A percentile compares a stretch with the other conserved stretches of the same genome.
These are phyloP conservation scores for Suillus clintonianus DNA, from an alignment of 768 basidiomycete species.

Conservation along the genomic window DNA sequence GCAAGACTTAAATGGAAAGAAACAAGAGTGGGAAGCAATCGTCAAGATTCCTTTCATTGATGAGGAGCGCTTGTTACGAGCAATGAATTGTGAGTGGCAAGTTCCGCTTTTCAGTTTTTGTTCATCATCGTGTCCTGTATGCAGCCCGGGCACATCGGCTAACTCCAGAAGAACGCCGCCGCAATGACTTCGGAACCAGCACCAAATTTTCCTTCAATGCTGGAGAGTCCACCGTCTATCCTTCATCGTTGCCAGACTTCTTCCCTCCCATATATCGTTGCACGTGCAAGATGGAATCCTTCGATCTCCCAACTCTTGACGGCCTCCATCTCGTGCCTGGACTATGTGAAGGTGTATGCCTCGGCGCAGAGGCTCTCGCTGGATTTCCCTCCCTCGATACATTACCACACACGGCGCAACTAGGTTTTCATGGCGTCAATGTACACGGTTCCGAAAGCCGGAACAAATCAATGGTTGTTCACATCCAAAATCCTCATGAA, in stretches of 20 bases:
- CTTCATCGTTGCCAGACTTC: conserved; percentile 92
- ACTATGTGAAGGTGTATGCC: conserved; percentile 83
- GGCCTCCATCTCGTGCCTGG: conserved; percentile 87
- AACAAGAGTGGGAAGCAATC: conserved; percentile 97
- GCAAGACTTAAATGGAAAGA: conserved; percentile 96
- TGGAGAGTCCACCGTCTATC: conserved; percentile 66
- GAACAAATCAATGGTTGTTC: conserved; percentile 92
- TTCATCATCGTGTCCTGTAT: not conserved
- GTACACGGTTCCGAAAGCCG: conserved; percentile 88
- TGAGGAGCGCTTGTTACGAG: conserved; percentile 68
- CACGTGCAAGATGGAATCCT: conserved; percentile 77
- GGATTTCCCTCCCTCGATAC: conserved; percentile 97
- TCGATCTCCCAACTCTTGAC: conserved; percentile 83
- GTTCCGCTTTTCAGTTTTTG: not conserved
- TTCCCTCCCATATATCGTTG: conserved; percentile 88
- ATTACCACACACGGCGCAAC: conserved; percentile 69
- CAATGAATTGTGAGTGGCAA: conserved; percentile 72
- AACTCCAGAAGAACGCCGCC: conserved; percentile 67
- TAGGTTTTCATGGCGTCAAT: conserved; percentile 90
- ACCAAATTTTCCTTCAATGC: conserved; percentile 76
- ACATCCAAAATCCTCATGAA: conserved; percentile 77
- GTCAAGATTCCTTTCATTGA: conserved; percentile 99
- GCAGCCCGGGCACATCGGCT: conserved; percentile 79
- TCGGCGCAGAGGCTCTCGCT: conserved; percentile 84
- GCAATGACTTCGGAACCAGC: conserved; percentile 82